A percentile compares a stretch with the other conserved stretches of the same genome.
Evolutionary conservation across 140 eudicot genomes (phyloP).

Genomic region (Cichorium intybus): DNA sequence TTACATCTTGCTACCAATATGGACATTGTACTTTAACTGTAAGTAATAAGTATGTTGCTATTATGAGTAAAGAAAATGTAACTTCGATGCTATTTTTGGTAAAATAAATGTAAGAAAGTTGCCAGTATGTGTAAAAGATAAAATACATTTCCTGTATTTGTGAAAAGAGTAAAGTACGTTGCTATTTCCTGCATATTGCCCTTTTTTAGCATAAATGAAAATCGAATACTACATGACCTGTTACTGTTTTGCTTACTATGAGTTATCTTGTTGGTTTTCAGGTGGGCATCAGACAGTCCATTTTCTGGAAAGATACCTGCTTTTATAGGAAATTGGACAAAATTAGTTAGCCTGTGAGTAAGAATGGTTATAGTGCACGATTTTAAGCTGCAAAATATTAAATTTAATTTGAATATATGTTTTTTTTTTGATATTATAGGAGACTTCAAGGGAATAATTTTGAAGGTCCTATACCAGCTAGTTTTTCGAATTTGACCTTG

Average conservation of each 20-base stretch:
- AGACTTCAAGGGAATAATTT: constrained; percentile 76
- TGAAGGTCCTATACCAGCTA: constrained; percentile 74
- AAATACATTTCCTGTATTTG: neutral
- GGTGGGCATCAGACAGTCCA: constrained; percentile 73
- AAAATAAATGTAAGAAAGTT: neutral
- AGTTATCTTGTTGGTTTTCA: constrained; percentile 33
- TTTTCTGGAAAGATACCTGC: constrained; percentile 65
- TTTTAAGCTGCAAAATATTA: constrained; percentile 10
- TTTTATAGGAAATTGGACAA: constrained; percentile 68
- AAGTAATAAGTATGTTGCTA: no score
- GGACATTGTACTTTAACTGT: no score
- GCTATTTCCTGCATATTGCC: neutral
- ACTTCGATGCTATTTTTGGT: no score
- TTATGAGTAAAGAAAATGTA: neutral
- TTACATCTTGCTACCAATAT: neutral
- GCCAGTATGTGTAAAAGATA: neutral
- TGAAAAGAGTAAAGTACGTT: neutral
- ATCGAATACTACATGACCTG: neutral
- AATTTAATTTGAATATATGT: constrained; percentile 7
- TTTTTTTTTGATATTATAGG: constrained; percentile 33
- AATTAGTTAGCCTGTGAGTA: constrained; percentile 50
- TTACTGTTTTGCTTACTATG: neutral
- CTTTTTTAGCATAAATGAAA: neutral
- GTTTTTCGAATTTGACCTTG: constrained; percentile 55
- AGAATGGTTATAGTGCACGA: neutral